A percentile compares a stretch with the other conserved stretches of the same genome.
These are phyloP conservation scores for Microsporum canis DNA, from an alignment of 2,329 filamentous ascomycete genomes.

Conservation along the genomic window DNA sequence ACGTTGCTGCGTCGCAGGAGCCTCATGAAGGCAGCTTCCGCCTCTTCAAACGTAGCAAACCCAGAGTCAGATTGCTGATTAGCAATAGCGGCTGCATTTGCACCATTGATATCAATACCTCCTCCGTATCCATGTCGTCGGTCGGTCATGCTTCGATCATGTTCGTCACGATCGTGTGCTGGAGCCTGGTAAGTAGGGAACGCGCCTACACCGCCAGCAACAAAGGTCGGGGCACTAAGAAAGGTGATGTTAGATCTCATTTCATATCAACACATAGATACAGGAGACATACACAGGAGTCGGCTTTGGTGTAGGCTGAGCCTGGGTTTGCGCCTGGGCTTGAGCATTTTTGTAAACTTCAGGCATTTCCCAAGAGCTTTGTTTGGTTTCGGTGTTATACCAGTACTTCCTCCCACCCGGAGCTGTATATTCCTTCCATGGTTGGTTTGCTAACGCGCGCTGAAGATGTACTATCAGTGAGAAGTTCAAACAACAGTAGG, in stretches of 20 bases:
- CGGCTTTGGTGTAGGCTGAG: slow-evolving; percentile 33
- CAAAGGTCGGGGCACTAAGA: slow-evolving; percentile 42
- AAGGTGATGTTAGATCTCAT: neutral
- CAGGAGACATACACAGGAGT: slow-evolving; percentile 36
- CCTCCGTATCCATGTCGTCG: slow-evolving; percentile 38
- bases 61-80: slow-evolving; percentile 54
- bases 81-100: slow-evolving; percentile 28
- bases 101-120: slow-evolving; percentile 31
- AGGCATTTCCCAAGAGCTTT: slow-evolving; percentile 92
- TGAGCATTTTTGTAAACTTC: slow-evolving; percentile 66
- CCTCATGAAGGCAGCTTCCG: slow-evolving; percentile 86
- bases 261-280: neutral
- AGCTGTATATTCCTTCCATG: slow-evolving; percentile 86
- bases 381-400: slow-evolving; percentile 83
- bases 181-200: slow-evolving; percentile 24
- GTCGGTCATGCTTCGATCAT: slow-evolving; percentile 37
- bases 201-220: slow-evolving; percentile 45
- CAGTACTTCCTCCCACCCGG: slow-evolving; percentile 86
- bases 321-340: slow-evolving; percentile 37
- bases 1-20: slow-evolving; percentile 74
- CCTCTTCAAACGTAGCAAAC: slow-evolving; percentile 70
- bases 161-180: slow-evolving; percentile 39
- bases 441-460: slow-evolving; percentile 69
- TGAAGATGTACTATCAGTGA: slow-evolving; percentile 27
- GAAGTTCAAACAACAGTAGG: slow-evolving; percentile 11